phyloP scores from a whole-genome alignment of 345 rosid species.

The Heritiera fomes region DNA sequence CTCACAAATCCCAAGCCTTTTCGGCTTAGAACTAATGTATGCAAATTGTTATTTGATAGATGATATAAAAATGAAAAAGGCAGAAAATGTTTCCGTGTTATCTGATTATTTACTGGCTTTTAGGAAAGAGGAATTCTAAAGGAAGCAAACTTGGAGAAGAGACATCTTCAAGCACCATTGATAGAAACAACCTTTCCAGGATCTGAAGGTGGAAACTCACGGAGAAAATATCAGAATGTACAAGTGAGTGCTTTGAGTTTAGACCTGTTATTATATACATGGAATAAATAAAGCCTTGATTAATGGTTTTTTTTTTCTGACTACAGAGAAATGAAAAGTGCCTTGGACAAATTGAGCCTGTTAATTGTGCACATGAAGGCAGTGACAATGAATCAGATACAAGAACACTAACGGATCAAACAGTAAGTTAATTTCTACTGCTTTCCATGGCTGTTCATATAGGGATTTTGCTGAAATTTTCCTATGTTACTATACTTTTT shows the following conservation, averaged over 20 bases:
- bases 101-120: slow-evolving; percentile 20
- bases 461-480: slow-evolving; percentile 10
- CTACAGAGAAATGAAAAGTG: slow-evolving; percentile 35
- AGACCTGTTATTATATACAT: background rate
- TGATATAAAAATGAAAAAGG: background rate
- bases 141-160: slow-evolving; percentile 77
- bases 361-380: slow-evolving; percentile 12
- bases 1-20: slow-evolving; percentile 95
- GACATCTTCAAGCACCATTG: slow-evolving; percentile 34
- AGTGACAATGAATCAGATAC: slow-evolving; percentile 21
- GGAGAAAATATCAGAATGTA: slow-evolving; percentile 34
- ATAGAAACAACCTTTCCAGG: slow-evolving; percentile 39
- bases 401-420: slow-evolving; percentile 20
- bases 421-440: slow-evolving; percentile 29
- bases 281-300: slow-evolving; percentile 4
- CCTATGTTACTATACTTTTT: background rate
- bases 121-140: slow-evolving; percentile 81
- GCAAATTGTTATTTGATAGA: slow-evolving; percentile 24
- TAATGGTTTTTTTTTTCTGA: slow-evolving; percentile 15
- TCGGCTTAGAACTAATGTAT: slow-evolving; percentile 90
- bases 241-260: slow-evolving; percentile 44
- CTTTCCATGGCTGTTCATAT: background rate
- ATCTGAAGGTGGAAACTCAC: slow-evolving; percentile 31
- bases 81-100: background rate
- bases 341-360: slow-evolving; percentile 25